Evolutionary conservation across 345 rosid species (phyloP).

Genomic region (Barbarea vulgaris): DNA sequence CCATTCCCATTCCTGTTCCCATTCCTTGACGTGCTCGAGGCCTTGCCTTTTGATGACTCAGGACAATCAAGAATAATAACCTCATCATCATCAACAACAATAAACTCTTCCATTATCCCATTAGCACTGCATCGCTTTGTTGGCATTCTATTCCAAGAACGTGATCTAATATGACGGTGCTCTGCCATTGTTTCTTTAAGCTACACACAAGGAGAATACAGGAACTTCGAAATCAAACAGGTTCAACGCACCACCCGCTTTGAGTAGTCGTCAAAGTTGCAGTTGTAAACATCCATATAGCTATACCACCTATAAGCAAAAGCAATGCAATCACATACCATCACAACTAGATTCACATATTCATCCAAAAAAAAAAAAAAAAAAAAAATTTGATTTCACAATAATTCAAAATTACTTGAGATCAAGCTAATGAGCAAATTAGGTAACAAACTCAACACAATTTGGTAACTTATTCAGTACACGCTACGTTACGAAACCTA

Average conservation of each 20-base stretch:
- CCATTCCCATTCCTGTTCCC: conserved; percentile 30
- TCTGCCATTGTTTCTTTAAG: conserved; percentile 45
- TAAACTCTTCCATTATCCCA: conserved; percentile 49
- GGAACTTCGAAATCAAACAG: background rate
- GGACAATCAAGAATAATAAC: conserved; percentile 67
- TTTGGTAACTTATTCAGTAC: background rate
- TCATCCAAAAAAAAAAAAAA: background rate
- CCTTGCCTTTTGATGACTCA: conserved; percentile 47
- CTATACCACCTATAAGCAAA: conserved; percentile 20
- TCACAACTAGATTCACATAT: background rate
- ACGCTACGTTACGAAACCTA: conserved; percentile 1
- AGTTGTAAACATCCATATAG: conserved; percentile 2
- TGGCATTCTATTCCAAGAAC: conserved; percentile 46
- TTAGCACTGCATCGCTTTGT: conserved; percentile 41
- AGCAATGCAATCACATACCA: conserved; percentile 8
- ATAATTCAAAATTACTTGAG: background rate
- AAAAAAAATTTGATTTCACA: background rate
- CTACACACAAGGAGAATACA: background rate
- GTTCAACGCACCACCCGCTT: conserved; percentile 13
- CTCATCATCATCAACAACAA: conserved; percentile 68
- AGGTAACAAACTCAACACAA: background rate
- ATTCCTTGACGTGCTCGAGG: conserved; percentile 40
- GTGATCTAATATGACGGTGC: conserved; percentile 43
- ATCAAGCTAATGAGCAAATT: background rate
- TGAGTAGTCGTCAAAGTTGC: background rate